These are phyloP conservation scores for Penicillium lividum DNA, from an alignment of 495 filamentous ascomycete genomes.

Conservation along the genomic window DNA sequence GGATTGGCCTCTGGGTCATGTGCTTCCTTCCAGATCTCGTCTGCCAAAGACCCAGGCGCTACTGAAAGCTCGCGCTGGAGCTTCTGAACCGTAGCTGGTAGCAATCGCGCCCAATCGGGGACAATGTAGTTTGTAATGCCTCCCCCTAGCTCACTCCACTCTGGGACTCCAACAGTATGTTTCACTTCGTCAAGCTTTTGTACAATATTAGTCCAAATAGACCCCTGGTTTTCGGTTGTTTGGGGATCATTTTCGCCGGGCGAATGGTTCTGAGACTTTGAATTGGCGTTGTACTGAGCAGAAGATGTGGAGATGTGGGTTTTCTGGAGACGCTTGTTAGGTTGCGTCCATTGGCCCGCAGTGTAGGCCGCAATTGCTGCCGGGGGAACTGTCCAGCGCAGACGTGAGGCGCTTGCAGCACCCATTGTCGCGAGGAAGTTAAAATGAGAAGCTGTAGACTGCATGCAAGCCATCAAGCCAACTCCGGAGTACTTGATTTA, in stretches of 20 bases:
- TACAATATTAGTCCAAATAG: constrained; percentile 62
- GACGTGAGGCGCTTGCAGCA: constrained; percentile 30
- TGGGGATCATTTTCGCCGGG: background rate
- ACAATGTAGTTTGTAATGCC: constrained; percentile 68
- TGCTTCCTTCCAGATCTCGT: constrained; percentile 91
- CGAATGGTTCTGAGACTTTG: constrained; percentile 7
- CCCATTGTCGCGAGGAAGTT: constrained; percentile 43
- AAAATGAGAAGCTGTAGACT: constrained; percentile 56
- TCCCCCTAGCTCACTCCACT: constrained; percentile 63
- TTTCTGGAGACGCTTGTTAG: constrained; percentile 25
- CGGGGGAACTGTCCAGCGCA: constrained; percentile 44
- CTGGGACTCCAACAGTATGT: constrained; percentile 53
- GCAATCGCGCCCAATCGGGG: constrained; percentile 75
- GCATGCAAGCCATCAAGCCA: constrained; percentile 26
- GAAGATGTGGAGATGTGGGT: constrained; percentile 27
- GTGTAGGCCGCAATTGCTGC: constrained; percentile 38
- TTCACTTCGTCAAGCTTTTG: constrained; percentile 55
- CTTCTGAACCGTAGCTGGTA: constrained; percentile 79
- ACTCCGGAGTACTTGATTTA: background rate
- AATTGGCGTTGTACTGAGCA: constrained; percentile 16
- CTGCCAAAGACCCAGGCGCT: constrained; percentile 80
- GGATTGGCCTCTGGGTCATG: constrained; percentile 79
- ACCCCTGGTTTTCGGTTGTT: constrained; percentile 22
- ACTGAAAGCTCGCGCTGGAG: constrained; percentile 86
- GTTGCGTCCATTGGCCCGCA: constrained; percentile 29